A percentile compares a stretch with the other conserved stretches of the same genome.
Evolutionary conservation across 192 early-diverging fungal species (phyloP).

Genomic region (Dissophora ornata): DNA sequence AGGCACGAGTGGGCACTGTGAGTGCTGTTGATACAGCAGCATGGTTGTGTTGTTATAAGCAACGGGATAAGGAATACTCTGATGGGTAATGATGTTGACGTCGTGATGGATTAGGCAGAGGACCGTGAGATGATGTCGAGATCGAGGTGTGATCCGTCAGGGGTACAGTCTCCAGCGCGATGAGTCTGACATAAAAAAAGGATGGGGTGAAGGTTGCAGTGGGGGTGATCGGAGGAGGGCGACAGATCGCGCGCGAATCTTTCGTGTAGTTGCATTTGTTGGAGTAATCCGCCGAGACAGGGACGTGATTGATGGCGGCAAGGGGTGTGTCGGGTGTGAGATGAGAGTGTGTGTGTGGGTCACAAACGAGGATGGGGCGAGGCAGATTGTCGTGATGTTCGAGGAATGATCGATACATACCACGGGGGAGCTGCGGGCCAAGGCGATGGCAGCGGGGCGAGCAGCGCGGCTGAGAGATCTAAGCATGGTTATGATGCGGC

Average conservation of each 20-base stretch:
- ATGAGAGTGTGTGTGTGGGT: background rate
- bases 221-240: background rate
- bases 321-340: background rate
- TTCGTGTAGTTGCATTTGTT: no score
- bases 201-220: background rate
- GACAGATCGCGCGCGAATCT: no score
- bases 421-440: conserved; percentile 61
- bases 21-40: no score
- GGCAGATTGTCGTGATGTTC: background rate
- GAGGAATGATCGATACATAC: conserved; percentile 43
- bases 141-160: conserved; percentile 4
- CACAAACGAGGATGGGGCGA: background rate
- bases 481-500: conserved; percentile 58
- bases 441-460: conserved; percentile 56
- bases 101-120: background rate
- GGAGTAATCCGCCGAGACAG: conserved; percentile 7
- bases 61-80: no score
- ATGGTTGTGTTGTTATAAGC: no score
- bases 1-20: no score
- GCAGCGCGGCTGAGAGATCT: conserved; percentile 64
- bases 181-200: background rate
- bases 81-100: no score
- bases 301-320: background rate
- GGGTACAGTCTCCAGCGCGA: no score
- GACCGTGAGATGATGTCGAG: background rate